phyloP scores from a whole-genome alignment of 495 filamentous ascomycete species.

The Neurospora sp. region DNA sequence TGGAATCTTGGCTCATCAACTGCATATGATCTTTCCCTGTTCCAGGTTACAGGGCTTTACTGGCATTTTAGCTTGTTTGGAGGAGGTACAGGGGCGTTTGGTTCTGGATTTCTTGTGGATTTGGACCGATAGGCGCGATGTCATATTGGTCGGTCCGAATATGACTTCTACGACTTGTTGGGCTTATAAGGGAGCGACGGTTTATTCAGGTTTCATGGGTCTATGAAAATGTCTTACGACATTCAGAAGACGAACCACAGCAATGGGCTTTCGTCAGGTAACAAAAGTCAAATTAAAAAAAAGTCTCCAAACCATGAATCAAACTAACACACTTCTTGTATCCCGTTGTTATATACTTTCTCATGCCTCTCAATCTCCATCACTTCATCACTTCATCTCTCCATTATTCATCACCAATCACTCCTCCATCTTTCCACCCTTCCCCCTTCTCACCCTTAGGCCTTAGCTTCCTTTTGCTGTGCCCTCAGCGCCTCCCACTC shows the following conservation, averaged over 20 bases:
- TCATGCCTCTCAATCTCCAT: not conserved
- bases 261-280: not conserved
- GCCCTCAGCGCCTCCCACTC: conserved; percentile 31
- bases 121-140: not conserved
- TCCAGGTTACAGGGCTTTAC: not conserved
- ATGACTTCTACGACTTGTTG: not conserved
- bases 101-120: not conserved
- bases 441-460: not conserved
- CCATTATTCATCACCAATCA: not conserved
- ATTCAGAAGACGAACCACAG: no score
- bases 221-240: not conserved
- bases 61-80: not conserved
- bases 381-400: not conserved
- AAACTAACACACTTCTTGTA: not conserved
- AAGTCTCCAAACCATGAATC: not conserved
- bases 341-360: not conserved
- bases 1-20: not conserved
- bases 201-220: no score
- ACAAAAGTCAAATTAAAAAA: not conserved
- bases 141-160: not conserved
- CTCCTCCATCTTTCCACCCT: not conserved
- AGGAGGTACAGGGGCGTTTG: not conserved
- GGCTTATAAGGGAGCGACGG: not conserved
- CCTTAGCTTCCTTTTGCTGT: not conserved
- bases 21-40: not conserved